A percentile compares a stretch with the other conserved stretches of the same genome.
These are phyloP conservation scores for Suzukiozyma palmioleophila DNA, from an alignment of 1,139 yeast species.

Conservation along the genomic window DNA sequence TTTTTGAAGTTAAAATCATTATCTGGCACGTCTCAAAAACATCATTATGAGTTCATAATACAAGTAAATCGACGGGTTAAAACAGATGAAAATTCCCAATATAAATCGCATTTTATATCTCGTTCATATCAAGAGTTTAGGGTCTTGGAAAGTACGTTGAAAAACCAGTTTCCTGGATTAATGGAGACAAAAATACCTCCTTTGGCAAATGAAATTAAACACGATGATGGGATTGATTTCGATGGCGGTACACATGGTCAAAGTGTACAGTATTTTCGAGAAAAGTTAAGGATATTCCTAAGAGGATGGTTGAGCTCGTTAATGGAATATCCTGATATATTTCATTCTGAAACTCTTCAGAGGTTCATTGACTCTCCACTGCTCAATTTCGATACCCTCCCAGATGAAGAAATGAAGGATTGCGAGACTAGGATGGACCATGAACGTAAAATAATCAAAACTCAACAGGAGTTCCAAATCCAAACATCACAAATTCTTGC, in stretches of 20 bases:
- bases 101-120: slow-evolving; percentile 42
- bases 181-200: slow-evolving; percentile 49
- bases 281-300: slow-evolving; percentile 68
- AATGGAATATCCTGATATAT: slow-evolving; percentile 50
- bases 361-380: slow-evolving; percentile 46
- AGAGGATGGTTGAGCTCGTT: slow-evolving; percentile 65
- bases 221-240: slow-evolving; percentile 22
- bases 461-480: slow-evolving; percentile 71
- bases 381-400: slow-evolving; percentile 20
- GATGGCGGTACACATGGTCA: background rate
- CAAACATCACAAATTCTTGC: slow-evolving; percentile 47
- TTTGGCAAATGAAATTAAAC: slow-evolving; percentile 50
- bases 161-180: slow-evolving; percentile 63
- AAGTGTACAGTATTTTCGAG: slow-evolving; percentile 28
- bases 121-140: slow-evolving; percentile 67
- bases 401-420: slow-evolving; percentile 49
- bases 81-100: slow-evolving; percentile 9
- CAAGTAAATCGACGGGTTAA: slow-evolving; percentile 27
- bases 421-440: slow-evolving; percentile 51
- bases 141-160: slow-evolving; percentile 47
- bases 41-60: slow-evolving; percentile 43
- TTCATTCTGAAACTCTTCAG: slow-evolving; percentile 46
- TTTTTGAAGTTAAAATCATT: slow-evolving; percentile 6
- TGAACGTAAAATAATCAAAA: slow-evolving; percentile 56
- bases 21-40: slow-evolving; percentile 18